phyloP scores from a whole-genome alignment of 495 filamentous ascomycete species.

The Penicillium argentinense region DNA sequence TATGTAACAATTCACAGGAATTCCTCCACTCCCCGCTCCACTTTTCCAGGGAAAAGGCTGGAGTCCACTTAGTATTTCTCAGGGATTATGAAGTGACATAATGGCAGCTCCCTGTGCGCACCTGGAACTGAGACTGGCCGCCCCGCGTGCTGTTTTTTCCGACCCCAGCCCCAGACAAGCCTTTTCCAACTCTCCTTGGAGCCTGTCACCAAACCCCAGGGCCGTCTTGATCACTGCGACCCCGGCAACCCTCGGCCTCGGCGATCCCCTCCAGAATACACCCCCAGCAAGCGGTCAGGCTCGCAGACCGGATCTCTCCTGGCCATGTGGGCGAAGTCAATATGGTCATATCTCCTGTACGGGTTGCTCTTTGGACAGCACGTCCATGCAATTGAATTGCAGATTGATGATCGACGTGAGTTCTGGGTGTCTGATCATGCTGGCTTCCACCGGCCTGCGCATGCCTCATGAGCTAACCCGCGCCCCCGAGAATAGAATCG shows the following conservation, averaged over 20 bases:
- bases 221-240: neutral
- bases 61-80: neutral
- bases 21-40: neutral
- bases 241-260: no score
- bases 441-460: no score
- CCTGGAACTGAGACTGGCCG: neutral
- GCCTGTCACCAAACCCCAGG: neutral
- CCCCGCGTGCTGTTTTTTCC: neutral
- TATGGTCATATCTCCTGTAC: neutral
- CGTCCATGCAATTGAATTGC: neutral
- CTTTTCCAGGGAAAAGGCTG: neutral
- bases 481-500: conserved; percentile 17
- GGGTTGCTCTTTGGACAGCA: neutral
- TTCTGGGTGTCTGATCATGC: no score
- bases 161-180: neutral
- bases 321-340: neutral
- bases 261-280: neutral
- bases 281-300: neutral
- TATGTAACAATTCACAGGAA: neutral
- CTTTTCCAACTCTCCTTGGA: neutral
- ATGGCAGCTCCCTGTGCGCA: neutral
- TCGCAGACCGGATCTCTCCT: neutral
- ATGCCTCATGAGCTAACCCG: no score
- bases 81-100: conserved; percentile 1
- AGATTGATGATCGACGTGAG: neutral